phyloP scores from a whole-genome alignment of 2,329 filamentous ascomycete genomes.

The Trichophyton equinum region DNA sequence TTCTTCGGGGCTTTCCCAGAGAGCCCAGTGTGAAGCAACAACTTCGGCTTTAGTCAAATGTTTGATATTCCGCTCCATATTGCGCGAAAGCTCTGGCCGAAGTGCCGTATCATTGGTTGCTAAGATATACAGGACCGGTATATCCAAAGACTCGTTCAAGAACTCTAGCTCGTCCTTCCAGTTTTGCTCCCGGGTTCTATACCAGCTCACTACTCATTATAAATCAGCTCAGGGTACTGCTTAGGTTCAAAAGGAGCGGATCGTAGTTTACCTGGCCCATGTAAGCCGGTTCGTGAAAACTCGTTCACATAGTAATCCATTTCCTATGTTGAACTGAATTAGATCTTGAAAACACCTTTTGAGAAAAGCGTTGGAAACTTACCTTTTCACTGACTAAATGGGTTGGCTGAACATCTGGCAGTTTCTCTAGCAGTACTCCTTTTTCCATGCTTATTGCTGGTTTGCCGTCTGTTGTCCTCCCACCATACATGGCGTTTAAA shows the following conservation, averaged over 20 bases:
- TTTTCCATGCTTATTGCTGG: slow-evolving; percentile 44
- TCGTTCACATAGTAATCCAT: slow-evolving; percentile 64
- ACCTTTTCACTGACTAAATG: slow-evolving; percentile 51
- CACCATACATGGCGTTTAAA: slow-evolving; percentile 60
- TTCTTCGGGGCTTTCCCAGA: slow-evolving; percentile 58
- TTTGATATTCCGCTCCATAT: slow-evolving; percentile 58
- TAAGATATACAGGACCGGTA: slow-evolving; percentile 62
- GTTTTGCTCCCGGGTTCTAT: slow-evolving; percentile 61
- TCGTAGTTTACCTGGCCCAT: slow-evolving; percentile 49
- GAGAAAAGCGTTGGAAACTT: slow-evolving; percentile 12
- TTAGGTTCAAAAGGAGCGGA: neutral
- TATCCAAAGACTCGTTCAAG: slow-evolving; percentile 35
- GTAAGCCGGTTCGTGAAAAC: slow-evolving; percentile 59
- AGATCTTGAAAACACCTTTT: neutral
- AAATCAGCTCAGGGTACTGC: neutral
- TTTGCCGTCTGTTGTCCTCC: slow-evolving; percentile 44
- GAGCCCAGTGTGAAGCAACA: slow-evolving; percentile 65
- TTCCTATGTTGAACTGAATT: slow-evolving; percentile 33
- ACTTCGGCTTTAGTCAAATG: slow-evolving; percentile 55
- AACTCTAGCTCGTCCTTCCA: slow-evolving; percentile 55
- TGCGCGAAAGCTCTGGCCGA: slow-evolving; percentile 54
- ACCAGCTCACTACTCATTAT: slow-evolving; percentile 58
- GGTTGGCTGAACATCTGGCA: slow-evolving; percentile 46
- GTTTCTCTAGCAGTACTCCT: slow-evolving; percentile 52
- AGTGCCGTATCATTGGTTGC: slow-evolving; percentile 61